Evolutionary conservation across 495 filamentous ascomycete genomes (phyloP).

Genomic region (Glarea lozoyensis): DNA sequence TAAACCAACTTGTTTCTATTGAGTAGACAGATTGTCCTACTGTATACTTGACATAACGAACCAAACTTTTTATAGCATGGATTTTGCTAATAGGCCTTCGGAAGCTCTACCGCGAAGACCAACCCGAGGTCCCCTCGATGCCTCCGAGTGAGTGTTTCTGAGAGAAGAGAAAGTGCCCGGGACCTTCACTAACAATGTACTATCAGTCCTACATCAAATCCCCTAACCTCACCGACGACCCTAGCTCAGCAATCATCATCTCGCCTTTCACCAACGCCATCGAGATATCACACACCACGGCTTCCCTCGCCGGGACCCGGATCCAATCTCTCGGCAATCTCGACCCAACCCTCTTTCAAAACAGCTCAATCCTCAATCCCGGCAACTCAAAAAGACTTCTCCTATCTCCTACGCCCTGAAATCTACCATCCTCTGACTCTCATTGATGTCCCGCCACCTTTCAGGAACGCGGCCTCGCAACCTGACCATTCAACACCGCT

Average conservation of each 20-base stretch:
- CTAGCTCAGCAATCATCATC: constrained; percentile 2
- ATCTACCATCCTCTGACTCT: constrained; percentile 73
- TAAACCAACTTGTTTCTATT: no score
- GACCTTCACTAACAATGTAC: constrained; percentile 1
- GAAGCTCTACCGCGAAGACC: constrained; percentile 24
- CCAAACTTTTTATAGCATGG: neutral
- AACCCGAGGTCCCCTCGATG: constrained; percentile 49
- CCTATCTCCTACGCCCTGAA: constrained; percentile 66
- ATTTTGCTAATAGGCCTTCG: neutral
- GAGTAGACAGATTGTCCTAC: no score
- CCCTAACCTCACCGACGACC: constrained; percentile 15
- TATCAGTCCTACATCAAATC: constrained; percentile 2
- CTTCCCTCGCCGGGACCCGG: constrained; percentile 20
- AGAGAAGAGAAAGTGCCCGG: constrained; percentile 7
- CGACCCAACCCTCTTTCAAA: constrained; percentile 9
- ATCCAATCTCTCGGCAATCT: constrained; percentile 16
- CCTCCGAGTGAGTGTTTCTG: constrained; percentile 37
- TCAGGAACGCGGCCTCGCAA: constrained; percentile 30
- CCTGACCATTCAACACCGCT: constrained; percentile 41
- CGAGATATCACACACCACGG: constrained; percentile 14
- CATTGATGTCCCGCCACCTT: constrained; percentile 54
- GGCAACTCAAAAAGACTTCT: constrained; percentile 56
- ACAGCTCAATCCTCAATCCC: constrained; percentile 7
- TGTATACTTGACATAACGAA: neutral
- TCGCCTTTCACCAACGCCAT: constrained; percentile 6